Base-by-base conservation (phyloP, 2,329 filamentous ascomycete genomes). In the Colletotrichum higginsianum region DNA sequence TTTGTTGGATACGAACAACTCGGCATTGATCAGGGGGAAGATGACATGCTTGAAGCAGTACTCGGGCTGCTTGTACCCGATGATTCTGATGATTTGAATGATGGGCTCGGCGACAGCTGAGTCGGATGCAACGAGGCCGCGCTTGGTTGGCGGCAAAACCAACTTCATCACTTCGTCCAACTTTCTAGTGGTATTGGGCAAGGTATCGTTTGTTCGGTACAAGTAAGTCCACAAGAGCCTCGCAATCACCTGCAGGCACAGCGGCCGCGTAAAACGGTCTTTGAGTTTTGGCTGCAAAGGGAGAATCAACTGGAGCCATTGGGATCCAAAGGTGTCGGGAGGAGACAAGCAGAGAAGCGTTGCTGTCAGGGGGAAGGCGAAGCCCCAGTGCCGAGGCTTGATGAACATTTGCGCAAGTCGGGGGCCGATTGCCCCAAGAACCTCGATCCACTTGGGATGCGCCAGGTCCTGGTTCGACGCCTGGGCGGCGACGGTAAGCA, bases 191-290 rank as follows among this genome's bases (percentile, higher is more conserved):
- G 92, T 91, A 40, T 87, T 87, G 66, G 91, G 89, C 1, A 89
- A 84, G 12, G 90, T 88, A 74, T 99, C 96, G 6, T 89, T 90
- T 58, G 91, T 91, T 61, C 96, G 92, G 80, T 97, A 98, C 4
- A 99, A 86, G 80, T 98, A 98, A 0, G 95, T 96, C 96, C 96
- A 99, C 5, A 98, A 87, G 35, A 99, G 85, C 65, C 96, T 92
- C 49, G 95, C 97, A 61, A 98, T 92, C 16, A 96, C 95, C 79
- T 98, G 94, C 30, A 99, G 87, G 67, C 95, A 95, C 46, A 95
- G 88, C 4, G 92, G 92, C 75, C 94, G 90, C 4, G 93, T 92
- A 44, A 88, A 86, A 38, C 95, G 91, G 80, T 99, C 96, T 79
- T 97, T 98, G 53, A 97, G 86, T 78, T 93, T 94, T 30, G 93